Percentiles rank a stretch among this genome's conserved stretches.
Evolutionary conservation across 257 asterid genomes (phyloP).

Genomic region (Ophiorrhiza pumila): DNA sequence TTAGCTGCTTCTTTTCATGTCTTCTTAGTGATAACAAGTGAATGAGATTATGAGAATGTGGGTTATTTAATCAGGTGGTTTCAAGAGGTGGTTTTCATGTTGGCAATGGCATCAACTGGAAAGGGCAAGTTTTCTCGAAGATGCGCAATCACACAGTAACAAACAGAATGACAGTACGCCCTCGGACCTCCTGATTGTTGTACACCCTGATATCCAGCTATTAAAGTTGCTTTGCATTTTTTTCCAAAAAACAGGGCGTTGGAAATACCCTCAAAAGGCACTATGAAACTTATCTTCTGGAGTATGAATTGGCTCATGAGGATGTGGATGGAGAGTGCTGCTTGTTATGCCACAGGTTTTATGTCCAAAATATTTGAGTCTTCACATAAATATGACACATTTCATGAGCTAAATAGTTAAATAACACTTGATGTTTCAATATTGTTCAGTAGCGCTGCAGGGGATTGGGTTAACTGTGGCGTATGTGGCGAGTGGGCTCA

Average conservation of each 20-base stretch:
- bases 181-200: slow-evolving; percentile 12
- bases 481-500: slow-evolving; percentile 99
- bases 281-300: slow-evolving; percentile 94
- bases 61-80: slow-evolving; percentile 57
- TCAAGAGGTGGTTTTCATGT: slow-evolving; percentile 99
- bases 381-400: neutral
- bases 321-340: slow-evolving; percentile 99
- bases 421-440: slow-evolving; percentile 32
- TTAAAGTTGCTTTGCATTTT: slow-evolving; percentile 10
- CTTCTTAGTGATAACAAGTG: neutral
- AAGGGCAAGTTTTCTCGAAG: slow-evolving; percentile 98
- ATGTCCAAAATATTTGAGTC: neutral
- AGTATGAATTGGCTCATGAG: slow-evolving; percentile 96
- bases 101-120: slow-evolving; percentile 99
- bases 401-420: neutral
- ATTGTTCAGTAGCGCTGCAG: slow-evolving; percentile 92
- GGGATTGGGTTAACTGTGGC: slow-evolving; percentile 99
- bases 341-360: slow-evolving; percentile 88
- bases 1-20: neutral
- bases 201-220: neutral
- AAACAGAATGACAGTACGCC: slow-evolving; percentile 85
- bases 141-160: slow-evolving; percentile 98
- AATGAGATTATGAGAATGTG: slow-evolving; percentile 6
- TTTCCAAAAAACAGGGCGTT: slow-evolving; percentile 74
- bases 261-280: slow-evolving; percentile 97